Evolutionary conservation across 2,329 filamentous ascomycete genomes (phyloP).

Genomic region (Xylaria multiplex): DNA sequence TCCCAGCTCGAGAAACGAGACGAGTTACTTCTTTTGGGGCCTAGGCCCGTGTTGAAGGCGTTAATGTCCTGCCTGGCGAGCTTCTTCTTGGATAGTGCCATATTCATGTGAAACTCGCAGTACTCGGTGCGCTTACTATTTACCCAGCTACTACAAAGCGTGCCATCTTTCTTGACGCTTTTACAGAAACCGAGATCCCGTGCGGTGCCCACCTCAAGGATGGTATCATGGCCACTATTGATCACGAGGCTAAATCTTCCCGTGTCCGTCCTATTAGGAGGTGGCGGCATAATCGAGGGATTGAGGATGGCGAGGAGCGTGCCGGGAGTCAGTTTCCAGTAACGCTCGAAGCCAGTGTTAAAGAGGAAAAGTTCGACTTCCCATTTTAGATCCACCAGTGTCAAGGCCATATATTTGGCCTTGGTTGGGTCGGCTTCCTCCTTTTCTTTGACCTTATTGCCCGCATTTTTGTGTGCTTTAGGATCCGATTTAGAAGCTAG

Average conservation of each 20-base stretch:
- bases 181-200: constrained; percentile 92
- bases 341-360: constrained; percentile 86
- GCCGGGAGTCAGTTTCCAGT: constrained; percentile 93
- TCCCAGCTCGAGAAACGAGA: constrained; percentile 39
- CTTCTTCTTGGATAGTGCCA: constrained; percentile 75
- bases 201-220: constrained; percentile 87
- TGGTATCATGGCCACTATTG: constrained; percentile 84
- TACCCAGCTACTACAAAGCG: constrained; percentile 83
- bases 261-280: constrained; percentile 76
- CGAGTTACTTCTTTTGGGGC: constrained; percentile 51
- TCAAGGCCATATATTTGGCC: constrained; percentile 93
- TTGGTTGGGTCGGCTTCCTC: constrained; percentile 65
- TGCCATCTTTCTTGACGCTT: constrained; percentile 83
- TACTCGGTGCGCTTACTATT: constrained; percentile 88
- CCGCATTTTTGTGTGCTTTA: constrained; percentile 63
- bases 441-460: constrained; percentile 57
- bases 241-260: constrained; percentile 88
- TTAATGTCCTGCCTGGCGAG: constrained; percentile 49
- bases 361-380: constrained; percentile 94
- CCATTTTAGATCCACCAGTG: constrained; percentile 87
- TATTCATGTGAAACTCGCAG: constrained; percentile 92
- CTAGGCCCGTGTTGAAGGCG: constrained; percentile 58
- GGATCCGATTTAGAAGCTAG: constrained; percentile 90
- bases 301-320: constrained; percentile 93
- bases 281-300: constrained; percentile 88